Percentiles rank a stretch among this genome's conserved stretches.
phyloP scores from a whole-genome alignment of 139 green algal species.

The Tetradesmus lagerheimii region DNA sequence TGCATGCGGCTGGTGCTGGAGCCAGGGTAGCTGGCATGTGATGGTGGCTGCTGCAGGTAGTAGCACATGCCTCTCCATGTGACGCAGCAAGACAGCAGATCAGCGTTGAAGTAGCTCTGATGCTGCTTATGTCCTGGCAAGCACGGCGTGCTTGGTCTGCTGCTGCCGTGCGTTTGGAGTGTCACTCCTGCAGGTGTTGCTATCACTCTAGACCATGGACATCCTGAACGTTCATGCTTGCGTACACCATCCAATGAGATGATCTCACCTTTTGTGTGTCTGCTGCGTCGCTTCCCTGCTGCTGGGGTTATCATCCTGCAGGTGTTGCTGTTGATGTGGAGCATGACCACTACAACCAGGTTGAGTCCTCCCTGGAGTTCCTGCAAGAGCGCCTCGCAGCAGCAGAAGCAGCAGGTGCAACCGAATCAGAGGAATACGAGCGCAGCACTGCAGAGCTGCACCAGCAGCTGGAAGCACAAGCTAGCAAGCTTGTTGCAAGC shows the following conservation, averaged over 20 bases:
- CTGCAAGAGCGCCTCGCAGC: constrained; percentile 18
- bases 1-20: not conserved
- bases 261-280: not conserved
- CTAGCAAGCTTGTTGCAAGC: not conserved
- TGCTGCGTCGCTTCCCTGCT: not conserved
- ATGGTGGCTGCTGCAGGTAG: too few species aligned
- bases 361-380: constrained; percentile 27
- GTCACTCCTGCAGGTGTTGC: too few species aligned
- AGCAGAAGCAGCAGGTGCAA: constrained; percentile 3
- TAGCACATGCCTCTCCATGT: too few species aligned
- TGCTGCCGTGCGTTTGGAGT: too few species aligned
- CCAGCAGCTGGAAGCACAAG: constrained; percentile 33
- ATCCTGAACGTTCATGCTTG: too few species aligned
- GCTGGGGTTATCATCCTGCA: not conserved
- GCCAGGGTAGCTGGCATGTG: too few species aligned
- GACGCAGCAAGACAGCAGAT: too few species aligned
- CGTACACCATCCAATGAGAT: not conserved
- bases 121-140: too few species aligned
- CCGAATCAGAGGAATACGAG: not conserved
- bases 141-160: too few species aligned
- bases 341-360: constrained; percentile 7
- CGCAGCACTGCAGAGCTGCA: constrained; percentile 33
- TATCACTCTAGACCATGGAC: too few species aligned
- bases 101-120: too few species aligned
- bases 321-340: constrained; percentile 30